Percentiles rank a stretch among this genome's conserved stretches.
phyloP scores from a whole-genome alignment of 129 eudicot genomes.

The Escallonia herrerae region DNA sequence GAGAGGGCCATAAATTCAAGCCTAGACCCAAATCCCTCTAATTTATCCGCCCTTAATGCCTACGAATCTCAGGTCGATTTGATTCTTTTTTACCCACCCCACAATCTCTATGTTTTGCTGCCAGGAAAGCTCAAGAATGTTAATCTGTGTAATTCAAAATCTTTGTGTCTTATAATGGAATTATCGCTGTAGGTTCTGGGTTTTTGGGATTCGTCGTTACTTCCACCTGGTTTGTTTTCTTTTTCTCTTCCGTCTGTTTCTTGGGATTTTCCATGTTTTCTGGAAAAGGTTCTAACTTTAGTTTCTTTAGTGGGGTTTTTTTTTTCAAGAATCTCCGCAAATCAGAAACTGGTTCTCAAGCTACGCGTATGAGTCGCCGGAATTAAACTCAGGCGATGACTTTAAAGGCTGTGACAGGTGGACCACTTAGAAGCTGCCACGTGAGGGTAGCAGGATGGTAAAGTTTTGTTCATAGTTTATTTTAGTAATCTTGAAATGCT shows the following conservation, averaged over 20 bases:
- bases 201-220: conserved; percentile 25
- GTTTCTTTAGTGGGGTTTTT: neutral
- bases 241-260: neutral
- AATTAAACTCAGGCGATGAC: conserved; percentile 22
- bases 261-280: neutral
- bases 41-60: neutral
- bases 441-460: no score
- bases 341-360: conserved; percentile 52
- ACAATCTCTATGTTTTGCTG: neutral
- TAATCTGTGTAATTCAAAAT: neutral
- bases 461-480: no score
- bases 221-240: conserved; percentile 34
- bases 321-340: conserved; percentile 40
- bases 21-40: neutral
- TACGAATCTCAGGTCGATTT: conserved; percentile 27
- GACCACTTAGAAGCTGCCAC: no score
- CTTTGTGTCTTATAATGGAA: neutral
- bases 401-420: conserved; percentile 7
- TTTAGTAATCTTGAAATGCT: no score
- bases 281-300: neutral
- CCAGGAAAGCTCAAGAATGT: neutral
- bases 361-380: conserved; percentile 43
- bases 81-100: neutral
- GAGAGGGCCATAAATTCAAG: conserved; percentile 12
- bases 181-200: conserved; percentile 15